phyloP scores from a whole-genome alignment of 176 grass and related monocot species.

The Zoysia japonica region DNA sequence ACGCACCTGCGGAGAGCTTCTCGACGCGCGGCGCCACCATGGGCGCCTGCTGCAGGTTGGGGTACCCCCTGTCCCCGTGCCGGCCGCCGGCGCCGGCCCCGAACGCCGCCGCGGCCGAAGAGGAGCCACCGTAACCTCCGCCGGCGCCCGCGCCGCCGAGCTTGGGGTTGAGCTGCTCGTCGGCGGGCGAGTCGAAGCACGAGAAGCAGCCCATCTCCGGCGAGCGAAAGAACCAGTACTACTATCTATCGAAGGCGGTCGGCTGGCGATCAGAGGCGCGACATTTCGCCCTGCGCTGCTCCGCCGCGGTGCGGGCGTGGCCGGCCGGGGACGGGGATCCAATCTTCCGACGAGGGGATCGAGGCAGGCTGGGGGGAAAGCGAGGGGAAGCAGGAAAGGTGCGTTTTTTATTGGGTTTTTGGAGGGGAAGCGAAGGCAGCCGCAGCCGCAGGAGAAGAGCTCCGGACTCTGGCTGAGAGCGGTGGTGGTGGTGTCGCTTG shows the following conservation, averaged over 20 bases:
- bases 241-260: not conserved
- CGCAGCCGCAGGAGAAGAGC: not conserved
- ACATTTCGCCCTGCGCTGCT: constrained; percentile 6
- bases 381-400: constrained; percentile 29
- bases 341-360: constrained; percentile 47
- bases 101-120: constrained; percentile 6
- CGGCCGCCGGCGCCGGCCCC: constrained; percentile 15
- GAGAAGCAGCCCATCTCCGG: constrained; percentile 74
- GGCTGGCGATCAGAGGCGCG: constrained; percentile 22
- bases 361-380: constrained; percentile 23
- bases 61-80: constrained; percentile 20
- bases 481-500: not conserved
- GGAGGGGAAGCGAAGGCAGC: constrained; percentile 4
- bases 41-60: constrained; percentile 51
- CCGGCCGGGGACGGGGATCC: constrained; percentile 22
- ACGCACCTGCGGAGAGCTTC: constrained; percentile 64
- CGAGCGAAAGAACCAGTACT: not conserved
- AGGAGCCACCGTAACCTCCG: constrained; percentile 36
- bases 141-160: constrained; percentile 9
- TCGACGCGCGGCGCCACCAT: constrained; percentile 70
- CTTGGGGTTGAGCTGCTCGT: constrained; percentile 74
- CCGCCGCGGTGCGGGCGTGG: not conserved
- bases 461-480: not conserved
- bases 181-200: constrained; percentile 70
- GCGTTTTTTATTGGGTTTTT: constrained; percentile 58